These are phyloP conservation scores for Eimeria brunetti DNA, from an alignment of 169 alveolate genomes.

Conservation along the genomic window DNA sequence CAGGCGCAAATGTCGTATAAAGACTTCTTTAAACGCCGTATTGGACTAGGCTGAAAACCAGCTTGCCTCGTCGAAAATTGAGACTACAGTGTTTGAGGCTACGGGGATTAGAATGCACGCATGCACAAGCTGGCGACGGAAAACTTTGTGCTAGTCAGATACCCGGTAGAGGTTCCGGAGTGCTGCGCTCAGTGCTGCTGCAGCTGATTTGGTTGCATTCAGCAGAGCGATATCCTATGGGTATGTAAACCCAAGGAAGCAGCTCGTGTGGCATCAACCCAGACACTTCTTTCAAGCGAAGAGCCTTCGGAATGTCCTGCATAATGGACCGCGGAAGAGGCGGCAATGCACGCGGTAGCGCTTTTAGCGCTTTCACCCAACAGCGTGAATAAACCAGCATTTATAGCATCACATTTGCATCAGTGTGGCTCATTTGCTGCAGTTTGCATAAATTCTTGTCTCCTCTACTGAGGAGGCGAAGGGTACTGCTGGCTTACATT, in stretches of 20 bases:
- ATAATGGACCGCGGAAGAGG: not conserved
- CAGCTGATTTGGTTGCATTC: conserved; percentile 69
- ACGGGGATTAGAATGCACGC: not conserved
- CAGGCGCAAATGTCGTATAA: not conserved
- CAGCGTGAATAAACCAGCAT: not conserved
- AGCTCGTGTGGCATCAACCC: conserved; percentile 35
- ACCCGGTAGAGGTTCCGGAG: conserved; percentile 64
- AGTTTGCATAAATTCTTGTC: not conserved
- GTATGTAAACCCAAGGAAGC: conserved; percentile 64
- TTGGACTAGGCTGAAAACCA: not conserved
- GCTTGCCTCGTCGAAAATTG: not conserved
- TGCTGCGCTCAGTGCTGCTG: conserved; percentile 74
- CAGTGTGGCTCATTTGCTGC: not conserved
- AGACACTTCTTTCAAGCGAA: conserved; percentile 44
- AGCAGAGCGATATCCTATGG: conserved; percentile 53
- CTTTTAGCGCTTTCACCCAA: not conserved
- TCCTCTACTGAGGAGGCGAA: not conserved
- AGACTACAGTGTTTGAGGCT: not conserved
- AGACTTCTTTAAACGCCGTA: not conserved
- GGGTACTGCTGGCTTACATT: conserved; percentile 36
- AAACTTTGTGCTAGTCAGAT: not conserved
- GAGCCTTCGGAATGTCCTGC: conserved; percentile 48
- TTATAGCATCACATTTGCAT: not conserved
- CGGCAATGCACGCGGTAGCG: not conserved
- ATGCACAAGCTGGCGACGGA: not conserved